Conservation (phyloP, 2,329 filamentous ascomycete genomes). For the Diaporthe velutina region DNA sequence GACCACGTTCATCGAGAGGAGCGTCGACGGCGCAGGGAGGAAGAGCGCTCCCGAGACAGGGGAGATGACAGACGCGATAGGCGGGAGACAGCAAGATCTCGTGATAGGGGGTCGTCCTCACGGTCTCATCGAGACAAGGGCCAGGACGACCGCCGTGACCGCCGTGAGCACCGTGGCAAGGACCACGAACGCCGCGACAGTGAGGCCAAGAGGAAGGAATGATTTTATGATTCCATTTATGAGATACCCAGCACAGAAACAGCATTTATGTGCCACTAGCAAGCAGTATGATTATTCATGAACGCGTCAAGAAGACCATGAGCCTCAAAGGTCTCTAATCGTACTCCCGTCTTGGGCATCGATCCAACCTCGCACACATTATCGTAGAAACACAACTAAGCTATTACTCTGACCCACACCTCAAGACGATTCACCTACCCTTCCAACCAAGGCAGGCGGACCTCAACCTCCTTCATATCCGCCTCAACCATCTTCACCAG, state of each 20-base stretch:
- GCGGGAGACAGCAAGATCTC: background rate
- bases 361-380: background rate
- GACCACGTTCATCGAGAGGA: conserved; percentile 16
- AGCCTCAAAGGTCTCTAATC: background rate
- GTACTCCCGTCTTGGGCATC: background rate
- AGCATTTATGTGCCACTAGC: background rate
- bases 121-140: background rate
- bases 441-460: conserved; percentile 64
- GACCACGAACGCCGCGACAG: background rate
- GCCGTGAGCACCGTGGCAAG: background rate
- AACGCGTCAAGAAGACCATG: no score
- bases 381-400: background rate
- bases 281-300: background rate
- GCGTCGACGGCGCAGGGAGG: background rate
- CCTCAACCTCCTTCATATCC: conserved; percentile 65
- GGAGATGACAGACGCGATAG: background rate
- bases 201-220: background rate
- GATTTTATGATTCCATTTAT: background rate
- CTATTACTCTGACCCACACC: background rate
- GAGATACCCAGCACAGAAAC: conserved; percentile 32
- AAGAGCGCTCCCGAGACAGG: background rate
- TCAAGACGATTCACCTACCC: conserved; percentile 16
- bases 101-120: background rate
- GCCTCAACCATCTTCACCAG: conserved; percentile 64
- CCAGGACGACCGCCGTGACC: background rate